Percentiles rank a stretch among this genome's conserved stretches.
These are phyloP conservation scores for Backusella luteola DNA, from an alignment of 192 early-diverging fungal genomes.

Conservation along the genomic window DNA sequence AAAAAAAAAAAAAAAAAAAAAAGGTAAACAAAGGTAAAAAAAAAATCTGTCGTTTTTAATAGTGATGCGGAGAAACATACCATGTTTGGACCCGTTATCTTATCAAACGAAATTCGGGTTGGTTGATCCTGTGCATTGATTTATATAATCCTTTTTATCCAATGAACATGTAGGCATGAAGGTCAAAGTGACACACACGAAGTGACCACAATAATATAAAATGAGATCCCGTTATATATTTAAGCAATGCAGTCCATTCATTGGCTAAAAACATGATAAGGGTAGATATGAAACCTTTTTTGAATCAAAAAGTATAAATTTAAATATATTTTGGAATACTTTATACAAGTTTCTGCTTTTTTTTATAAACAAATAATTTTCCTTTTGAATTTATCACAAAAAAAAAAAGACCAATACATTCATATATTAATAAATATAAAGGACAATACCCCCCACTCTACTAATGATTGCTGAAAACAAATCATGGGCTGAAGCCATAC, in stretches of 20 bases:
- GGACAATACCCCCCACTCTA: neutral
- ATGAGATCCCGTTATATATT: neutral
- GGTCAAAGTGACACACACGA: neutral
- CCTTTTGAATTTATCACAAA: neutral
- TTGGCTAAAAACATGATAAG: conserved; percentile 1
- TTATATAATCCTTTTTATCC: neutral
- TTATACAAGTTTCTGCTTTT: neutral
- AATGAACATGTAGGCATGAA: neutral
- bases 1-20: neutral
- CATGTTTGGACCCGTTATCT: conserved; percentile 12
- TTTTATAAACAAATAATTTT: neutral
- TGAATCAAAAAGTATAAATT: conserved; percentile 8
- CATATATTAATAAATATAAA: neutral
- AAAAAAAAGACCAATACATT: neutral
- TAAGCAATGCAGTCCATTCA: neutral
- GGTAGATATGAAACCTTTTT: conserved; percentile 1
- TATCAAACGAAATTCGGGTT: conserved; percentile 15
- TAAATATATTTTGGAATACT: neutral
- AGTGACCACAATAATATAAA: neutral
- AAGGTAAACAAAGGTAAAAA: neutral
- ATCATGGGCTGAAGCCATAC: conserved; percentile 83
- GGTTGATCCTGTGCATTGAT: neutral
- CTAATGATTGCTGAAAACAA: conserved; percentile 29
- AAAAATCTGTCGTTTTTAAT: neutral
- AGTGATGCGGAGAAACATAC: conserved; percentile 8